Base-by-base conservation (phyloP, 441 rosid genomes). In the Pelargonium myrrhifolium region DNA sequence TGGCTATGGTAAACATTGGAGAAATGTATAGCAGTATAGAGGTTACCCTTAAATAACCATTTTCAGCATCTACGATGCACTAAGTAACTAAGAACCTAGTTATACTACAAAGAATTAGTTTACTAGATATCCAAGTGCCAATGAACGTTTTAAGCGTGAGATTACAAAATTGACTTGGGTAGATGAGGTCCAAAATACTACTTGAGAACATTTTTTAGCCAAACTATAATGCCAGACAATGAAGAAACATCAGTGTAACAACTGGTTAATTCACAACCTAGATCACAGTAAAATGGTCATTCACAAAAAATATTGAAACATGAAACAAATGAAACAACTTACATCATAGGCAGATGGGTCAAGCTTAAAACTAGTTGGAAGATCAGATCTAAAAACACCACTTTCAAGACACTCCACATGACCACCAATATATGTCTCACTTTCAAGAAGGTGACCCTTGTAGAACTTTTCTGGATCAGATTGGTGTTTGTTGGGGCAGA, bases 351-450 rank as follows among this genome's bases (percentile, higher is more conserved):
- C 96, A 42, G 87, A 78, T 45, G 88, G 76, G 72, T 89, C 93
- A 66, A 92, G 97, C 87, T 88, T 94, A 81, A 94, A 94, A 75
- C 82, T 82, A 75, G 98, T 89, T 35, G 96, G 97, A 74, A 94
- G 82, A 80, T 94, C 99, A 55, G 99, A 92, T 82, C 98, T 88
- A 78, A 94, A 94, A 78, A 94, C 99, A n/a, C 99, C 99, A 83
- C 97, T 94, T 82, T 94, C 98, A 70, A 94, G 98, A 81, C 99
- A 94, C 77, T 94, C 99, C 68, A 94, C 99, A 67, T 92, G 98
- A 53, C 99, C 99, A 71, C 99, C 99, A 56, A 92, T 92, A 72
- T 94, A 94, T 28, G 99, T 94, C 84, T 94, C 99, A 68, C 97
- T 92, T 81, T 94, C 98, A 77, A 94, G 98, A 76, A 92, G 97